phyloP scores from a whole-genome alignment of 139 green algal genomes.

The Chlamydomonas incerta region DNA sequence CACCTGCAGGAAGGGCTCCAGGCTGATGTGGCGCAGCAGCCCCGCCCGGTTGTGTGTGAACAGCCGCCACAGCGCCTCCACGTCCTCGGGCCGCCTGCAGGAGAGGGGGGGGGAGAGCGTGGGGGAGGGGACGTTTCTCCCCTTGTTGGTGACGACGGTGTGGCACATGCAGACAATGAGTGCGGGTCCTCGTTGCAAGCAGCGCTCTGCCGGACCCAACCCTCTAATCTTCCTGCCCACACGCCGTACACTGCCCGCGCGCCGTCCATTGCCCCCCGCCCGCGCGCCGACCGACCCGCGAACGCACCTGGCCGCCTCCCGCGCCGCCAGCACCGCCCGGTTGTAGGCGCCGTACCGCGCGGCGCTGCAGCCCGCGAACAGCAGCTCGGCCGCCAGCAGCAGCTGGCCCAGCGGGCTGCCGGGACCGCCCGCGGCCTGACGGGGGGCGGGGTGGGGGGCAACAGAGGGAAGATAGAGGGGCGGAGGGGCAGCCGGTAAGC shows the following conservation, averaged over 20 bases:
- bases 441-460: too few relatives aligned
- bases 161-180: too few relatives aligned
- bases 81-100: constrained; percentile 24
- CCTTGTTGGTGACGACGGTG: too few relatives aligned
- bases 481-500: not conserved
- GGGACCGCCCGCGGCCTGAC: constrained; percentile 3
- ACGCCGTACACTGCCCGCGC: too few relatives aligned
- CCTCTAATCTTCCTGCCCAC: too few relatives aligned
- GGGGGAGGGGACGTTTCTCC: too few relatives aligned
- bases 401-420: constrained; percentile 7
- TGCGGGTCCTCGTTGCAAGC: too few relatives aligned
- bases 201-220: too few relatives aligned
- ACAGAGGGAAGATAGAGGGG: too few relatives aligned
- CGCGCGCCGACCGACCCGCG: too few relatives aligned
- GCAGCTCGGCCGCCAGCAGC: constrained; percentile 9
- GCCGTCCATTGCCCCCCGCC: too few relatives aligned
- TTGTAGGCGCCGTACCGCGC: constrained; percentile 13
- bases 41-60: constrained; percentile 30
- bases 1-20: constrained; percentile 30
- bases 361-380: not conserved
- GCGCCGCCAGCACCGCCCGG: not conserved
- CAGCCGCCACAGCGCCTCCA: constrained; percentile 23
- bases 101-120: too few relatives aligned
- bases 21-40: constrained; percentile 5
- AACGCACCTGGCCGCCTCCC: not conserved